A percentile compares a stretch with the other conserved stretches of the same genome.
These are phyloP conservation scores for Pinus taeda DNA, from an alignment of 75 land plant genomes.

Conservation along the genomic window DNA sequence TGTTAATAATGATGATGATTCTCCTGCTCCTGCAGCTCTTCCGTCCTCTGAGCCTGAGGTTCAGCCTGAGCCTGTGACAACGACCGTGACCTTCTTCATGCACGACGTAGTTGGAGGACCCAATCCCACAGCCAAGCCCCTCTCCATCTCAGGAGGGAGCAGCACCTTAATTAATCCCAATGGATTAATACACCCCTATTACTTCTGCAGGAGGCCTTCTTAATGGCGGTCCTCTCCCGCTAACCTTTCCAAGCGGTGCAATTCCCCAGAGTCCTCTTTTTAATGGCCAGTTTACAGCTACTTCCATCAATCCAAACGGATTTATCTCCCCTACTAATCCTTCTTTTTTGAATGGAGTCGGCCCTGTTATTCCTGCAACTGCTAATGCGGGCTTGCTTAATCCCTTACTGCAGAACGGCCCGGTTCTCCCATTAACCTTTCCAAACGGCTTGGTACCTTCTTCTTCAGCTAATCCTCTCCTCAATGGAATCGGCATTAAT, in stretches of 20 bases:
- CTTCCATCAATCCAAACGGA: background rate
- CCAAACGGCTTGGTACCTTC: too few relatives aligned
- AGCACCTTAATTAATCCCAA: background rate
- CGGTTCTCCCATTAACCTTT: too few relatives aligned
- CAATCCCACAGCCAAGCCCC: background rate
- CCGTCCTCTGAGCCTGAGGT: background rate
- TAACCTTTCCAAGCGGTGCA: background rate
- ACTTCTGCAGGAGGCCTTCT: background rate
- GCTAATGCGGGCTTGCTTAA: too few relatives aligned
- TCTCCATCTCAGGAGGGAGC: background rate
- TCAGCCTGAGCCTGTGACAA: background rate
- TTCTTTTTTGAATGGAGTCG: too few relatives aligned
- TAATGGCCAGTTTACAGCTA: background rate
- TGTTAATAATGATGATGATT: too few relatives aligned
- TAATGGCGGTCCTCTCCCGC: background rate
- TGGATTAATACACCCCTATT: background rate
- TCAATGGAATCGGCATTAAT: too few relatives aligned
- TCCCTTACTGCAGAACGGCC: too few relatives aligned
- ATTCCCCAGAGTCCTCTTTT: background rate
- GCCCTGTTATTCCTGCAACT: too few relatives aligned
- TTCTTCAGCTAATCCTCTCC: too few relatives aligned
- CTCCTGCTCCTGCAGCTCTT: too few relatives aligned
- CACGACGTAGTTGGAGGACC: background rate
- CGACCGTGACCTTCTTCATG: constrained; percentile 7
- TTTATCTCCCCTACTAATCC: background rate